Percentiles rank a stretch among this genome's conserved stretches.
Conservation (phyloP, 169 alveolate genomes). For the Cyclospora cayetanensis region DNA sequence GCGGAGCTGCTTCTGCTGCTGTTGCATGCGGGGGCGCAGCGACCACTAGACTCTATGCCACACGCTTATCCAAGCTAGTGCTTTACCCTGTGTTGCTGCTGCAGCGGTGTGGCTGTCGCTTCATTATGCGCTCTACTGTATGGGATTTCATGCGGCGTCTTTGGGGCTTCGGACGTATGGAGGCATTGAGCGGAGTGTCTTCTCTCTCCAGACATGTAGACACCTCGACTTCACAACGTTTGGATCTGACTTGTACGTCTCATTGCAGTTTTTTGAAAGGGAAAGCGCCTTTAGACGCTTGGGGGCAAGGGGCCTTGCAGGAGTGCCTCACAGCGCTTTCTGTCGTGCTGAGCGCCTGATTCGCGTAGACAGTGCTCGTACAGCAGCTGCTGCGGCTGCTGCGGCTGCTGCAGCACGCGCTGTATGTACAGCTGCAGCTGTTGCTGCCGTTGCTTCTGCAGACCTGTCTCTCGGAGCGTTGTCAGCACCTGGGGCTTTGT, state of each 20-base stretch:
- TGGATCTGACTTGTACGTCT: not conserved
- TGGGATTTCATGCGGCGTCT: slow-evolving; percentile 12
- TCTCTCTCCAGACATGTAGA: slow-evolving; percentile 6
- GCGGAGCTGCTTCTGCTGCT: not conserved
- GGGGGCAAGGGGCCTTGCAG: no score
- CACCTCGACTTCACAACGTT: not conserved
- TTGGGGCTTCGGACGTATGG: slow-evolving; percentile 31
- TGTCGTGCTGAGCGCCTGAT: no score
- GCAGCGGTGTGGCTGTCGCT: slow-evolving; percentile 16
- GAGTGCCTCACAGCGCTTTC: no score
- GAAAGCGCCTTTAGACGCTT: no score
- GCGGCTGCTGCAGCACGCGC: no score
- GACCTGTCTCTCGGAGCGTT: not conserved
- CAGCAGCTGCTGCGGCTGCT: not conserved
- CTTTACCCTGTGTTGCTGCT: not conserved
- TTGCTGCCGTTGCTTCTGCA: not conserved
- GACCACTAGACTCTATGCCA: not conserved
- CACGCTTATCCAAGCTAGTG: not conserved
- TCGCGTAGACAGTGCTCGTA: no score
- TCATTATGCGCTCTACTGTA: not conserved
- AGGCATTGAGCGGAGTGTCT: not conserved
- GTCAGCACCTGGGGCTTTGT: not conserved
- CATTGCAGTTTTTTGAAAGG: no score
- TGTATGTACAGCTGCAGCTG: no score
- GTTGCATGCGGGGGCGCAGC: not conserved